Base-by-base conservation (phyloP, 257 asterid species). In the Petunia secreta region DNA sequence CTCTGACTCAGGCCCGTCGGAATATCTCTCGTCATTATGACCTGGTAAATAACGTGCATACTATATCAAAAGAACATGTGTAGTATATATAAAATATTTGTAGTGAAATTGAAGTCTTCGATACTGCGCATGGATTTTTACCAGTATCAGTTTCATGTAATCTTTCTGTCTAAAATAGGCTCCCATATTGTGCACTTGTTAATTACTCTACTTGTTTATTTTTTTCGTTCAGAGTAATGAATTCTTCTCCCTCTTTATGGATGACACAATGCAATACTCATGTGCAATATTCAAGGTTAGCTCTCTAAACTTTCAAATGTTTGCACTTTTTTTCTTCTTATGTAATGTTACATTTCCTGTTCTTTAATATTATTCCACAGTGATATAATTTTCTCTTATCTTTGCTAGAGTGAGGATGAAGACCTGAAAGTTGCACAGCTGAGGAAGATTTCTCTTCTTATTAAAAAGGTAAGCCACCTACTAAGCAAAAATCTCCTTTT, bases 191-290 rank as follows among this genome's bases (percentile, higher is more conserved):
- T 25, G 25, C 25, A 25, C 25, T 25, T 25, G 25, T 25, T 25
- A 25, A 25, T 25, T 25, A 25, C 25, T 25, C 25, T 25, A 25
- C 25, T n/a, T n/a, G 63, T 64, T 75, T 50, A 55, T 57, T 10
- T 36, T 6, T 81, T 38, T 71, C 40, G 38, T 82, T 85, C 94
- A 94, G 98, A 94, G 98, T 86, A 94, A 94, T 60, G 91, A 92
- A 83, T 89, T 92, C 36, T 94, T 94, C 52, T 80, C 87, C 46
- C 79, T 83, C 34, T 85, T 87, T 41, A 67, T 92, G 89, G 25
- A 25, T 25, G 25, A 25, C 25, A 25, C 25, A 25, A 25, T 25
- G 25, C 25, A 25, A 25, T 25, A 25, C 25, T 25, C 25, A 25
- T 25, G 25, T 25, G 25, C 25, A 25, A 25, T 25, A 25, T 25